Evolutionary conservation across 495 filamentous ascomycete genomes (phyloP).

Genomic region (Penicillium taxi): DNA sequence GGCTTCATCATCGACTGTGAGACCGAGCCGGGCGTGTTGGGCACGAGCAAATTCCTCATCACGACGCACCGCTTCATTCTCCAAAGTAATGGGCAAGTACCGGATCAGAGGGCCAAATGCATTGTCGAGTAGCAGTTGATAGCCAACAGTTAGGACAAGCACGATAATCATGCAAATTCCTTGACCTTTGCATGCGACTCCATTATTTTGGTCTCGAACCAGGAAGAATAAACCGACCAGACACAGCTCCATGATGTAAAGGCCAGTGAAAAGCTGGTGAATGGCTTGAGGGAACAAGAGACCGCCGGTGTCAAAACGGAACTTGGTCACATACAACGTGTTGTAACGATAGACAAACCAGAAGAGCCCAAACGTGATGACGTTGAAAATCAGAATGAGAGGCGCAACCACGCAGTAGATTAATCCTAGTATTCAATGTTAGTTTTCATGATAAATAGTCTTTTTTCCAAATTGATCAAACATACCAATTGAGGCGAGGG

Average conservation of each 20-base stretch:
- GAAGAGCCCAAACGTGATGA: constrained; percentile 87
- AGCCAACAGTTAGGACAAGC: constrained; percentile 62
- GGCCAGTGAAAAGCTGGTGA: constrained; percentile 90
- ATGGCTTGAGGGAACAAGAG: constrained; percentile 87
- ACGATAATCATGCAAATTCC: constrained; percentile 84
- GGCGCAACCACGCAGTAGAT: constrained; percentile 89
- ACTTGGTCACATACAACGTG: constrained; percentile 91
- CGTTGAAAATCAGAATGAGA: constrained; percentile 85
- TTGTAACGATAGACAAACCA: constrained; percentile 97
- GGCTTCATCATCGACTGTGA: constrained; percentile 34
- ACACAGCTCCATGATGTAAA: constrained; percentile 92
- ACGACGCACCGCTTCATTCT: constrained; percentile 84
- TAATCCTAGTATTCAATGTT: constrained; percentile 44
- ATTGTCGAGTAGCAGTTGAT: constrained; percentile 73
- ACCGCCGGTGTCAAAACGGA: constrained; percentile 85
- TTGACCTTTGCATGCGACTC: constrained; percentile 64
- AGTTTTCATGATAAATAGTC: too few species aligned
- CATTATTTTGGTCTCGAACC: constrained; percentile 51
- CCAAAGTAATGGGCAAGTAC: constrained; percentile 89
- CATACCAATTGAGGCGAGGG: constrained; percentile 82
- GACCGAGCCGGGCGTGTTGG: constrained; percentile 52
- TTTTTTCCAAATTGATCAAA: background rate
- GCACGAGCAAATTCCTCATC: constrained; percentile 82
- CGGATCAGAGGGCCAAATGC: constrained; percentile 80
- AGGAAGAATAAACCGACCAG: constrained; percentile 90